phyloP scores from a whole-genome alignment of 495 filamentous ascomycete genomes.

The Hypoxylon subgilvum region DNA sequence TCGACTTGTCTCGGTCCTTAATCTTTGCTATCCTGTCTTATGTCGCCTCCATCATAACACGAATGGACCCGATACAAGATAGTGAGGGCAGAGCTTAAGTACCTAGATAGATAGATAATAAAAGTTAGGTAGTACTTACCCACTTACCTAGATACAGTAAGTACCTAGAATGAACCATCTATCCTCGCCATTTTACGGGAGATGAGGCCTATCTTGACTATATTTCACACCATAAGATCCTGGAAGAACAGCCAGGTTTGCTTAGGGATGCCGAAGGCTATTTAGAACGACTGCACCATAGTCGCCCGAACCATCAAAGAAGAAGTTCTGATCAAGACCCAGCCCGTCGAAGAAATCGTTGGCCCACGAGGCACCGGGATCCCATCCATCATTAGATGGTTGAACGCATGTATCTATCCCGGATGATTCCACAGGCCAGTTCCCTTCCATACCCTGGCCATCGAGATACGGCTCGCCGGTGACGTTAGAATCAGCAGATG shows the following conservation, averaged over 20 bases:
- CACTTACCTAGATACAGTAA: too few relatives aligned
- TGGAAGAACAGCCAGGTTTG: too few relatives aligned
- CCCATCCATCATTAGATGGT: conserved; percentile 6
- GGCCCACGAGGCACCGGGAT: conserved; percentile 12
- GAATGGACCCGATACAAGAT: too few relatives aligned
- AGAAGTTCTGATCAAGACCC: conserved; percentile 33
- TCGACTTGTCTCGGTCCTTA: too few relatives aligned
- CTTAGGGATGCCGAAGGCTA: conserved; percentile 1
- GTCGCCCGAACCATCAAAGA: conserved; percentile 22
- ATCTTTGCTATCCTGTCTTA: too few relatives aligned
- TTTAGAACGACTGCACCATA: conserved; percentile 17
- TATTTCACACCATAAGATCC: too few relatives aligned
- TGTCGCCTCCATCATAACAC: too few relatives aligned
- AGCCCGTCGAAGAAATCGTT: conserved; percentile 32
- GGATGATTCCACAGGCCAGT: conserved; percentile 6
- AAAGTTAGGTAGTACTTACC: too few relatives aligned
- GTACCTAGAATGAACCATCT: too few relatives aligned
- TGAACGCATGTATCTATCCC: conserved; percentile 4
- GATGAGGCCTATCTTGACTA: too few relatives aligned
- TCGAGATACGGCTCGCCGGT: not conserved
- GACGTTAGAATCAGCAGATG: not conserved
- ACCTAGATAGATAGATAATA: not conserved
- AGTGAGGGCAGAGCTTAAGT: not conserved
- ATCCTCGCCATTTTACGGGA: too few relatives aligned
- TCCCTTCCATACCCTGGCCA: conserved; percentile 9